Conservation (phyloP, 306 rosid genomes). For the Chamaecrista fasciculata region DNA sequence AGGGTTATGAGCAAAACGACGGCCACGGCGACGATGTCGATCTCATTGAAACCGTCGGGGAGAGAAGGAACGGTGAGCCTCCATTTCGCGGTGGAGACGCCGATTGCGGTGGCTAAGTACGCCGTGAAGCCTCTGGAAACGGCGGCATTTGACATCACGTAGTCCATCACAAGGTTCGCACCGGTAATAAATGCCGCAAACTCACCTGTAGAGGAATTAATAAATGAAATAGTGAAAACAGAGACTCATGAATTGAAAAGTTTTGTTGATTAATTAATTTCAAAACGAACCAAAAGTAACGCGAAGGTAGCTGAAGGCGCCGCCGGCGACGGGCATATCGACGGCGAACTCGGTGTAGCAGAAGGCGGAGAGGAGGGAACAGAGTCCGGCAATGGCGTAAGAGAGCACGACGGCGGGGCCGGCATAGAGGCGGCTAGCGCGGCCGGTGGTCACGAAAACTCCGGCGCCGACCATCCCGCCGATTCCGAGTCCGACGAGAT, state of each 20-base stretch:
- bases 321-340: conserved; percentile 94
- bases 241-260: neutral
- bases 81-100: conserved; percentile 74
- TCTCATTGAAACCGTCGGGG: conserved; percentile 66
- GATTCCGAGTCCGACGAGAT: conserved; percentile 67
- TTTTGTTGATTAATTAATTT: neutral
- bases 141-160: conserved; percentile 98
- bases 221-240: neutral
- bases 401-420: conserved; percentile 82
- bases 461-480: conserved; percentile 99
- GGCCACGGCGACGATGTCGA: conserved; percentile 71
- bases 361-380: conserved; percentile 89
- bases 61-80: conserved; percentile 51
- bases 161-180: conserved; percentile 80
- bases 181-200: conserved; percentile 86
- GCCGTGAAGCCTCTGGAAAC: conserved; percentile 70
- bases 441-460: conserved; percentile 81
- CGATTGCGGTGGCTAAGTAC: conserved; percentile 65
- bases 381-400: conserved; percentile 95
- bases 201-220: conserved; percentile 48
- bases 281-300: conserved; percentile 63
- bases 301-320: conserved; percentile 96
- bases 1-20: conserved; percentile 64
- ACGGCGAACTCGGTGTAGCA: conserved; percentile 98
- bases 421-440: conserved; percentile 48